phyloP scores from a whole-genome alignment of 1,284 basidiomycete species.

The Puccinia hordei region DNA sequence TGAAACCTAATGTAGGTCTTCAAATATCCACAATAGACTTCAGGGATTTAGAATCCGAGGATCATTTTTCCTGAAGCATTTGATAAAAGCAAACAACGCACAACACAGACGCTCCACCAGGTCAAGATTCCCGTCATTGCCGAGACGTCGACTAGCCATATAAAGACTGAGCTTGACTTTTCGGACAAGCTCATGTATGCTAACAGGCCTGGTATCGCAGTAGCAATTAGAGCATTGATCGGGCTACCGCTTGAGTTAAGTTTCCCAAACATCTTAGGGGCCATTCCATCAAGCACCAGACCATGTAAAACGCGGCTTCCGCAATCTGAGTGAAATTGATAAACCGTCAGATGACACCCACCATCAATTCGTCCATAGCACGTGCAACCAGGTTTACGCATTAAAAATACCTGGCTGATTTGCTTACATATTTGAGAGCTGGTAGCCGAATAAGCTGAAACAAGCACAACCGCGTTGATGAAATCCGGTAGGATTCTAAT shows the following conservation, averaged over 20 bases:
- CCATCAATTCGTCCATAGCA: background rate
- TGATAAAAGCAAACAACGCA: conserved; percentile 52
- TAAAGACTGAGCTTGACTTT: conserved; percentile 71
- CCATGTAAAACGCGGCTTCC: conserved; percentile 65
- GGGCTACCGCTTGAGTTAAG: conserved; percentile 75
- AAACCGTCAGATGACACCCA: background rate
- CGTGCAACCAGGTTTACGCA: background rate
- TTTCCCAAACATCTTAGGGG: conserved; percentile 72
- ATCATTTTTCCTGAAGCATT: background rate
- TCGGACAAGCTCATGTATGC: conserved; percentile 71
- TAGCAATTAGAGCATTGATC: conserved; percentile 69
- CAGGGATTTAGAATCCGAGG: background rate
- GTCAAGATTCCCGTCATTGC: conserved; percentile 54
- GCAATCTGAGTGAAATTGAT: conserved; percentile 7
- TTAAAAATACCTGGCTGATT: background rate
- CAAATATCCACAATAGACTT: background rate
- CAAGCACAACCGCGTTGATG: conserved; percentile 67
- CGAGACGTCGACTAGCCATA: conserved; percentile 71
- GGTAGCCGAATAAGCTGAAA: conserved; percentile 80
- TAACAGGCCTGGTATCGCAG: conserved; percentile 65
- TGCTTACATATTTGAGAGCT: conserved; percentile 79
- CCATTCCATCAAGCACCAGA: conserved; percentile 73
- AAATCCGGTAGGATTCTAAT: conserved; percentile 59
- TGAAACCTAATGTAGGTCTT: conserved; percentile 73
- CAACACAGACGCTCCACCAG: conserved; percentile 51